phyloP scores from a whole-genome alignment of 202 grass and related monocot genomes.

The Zoysia matrella region DNA sequence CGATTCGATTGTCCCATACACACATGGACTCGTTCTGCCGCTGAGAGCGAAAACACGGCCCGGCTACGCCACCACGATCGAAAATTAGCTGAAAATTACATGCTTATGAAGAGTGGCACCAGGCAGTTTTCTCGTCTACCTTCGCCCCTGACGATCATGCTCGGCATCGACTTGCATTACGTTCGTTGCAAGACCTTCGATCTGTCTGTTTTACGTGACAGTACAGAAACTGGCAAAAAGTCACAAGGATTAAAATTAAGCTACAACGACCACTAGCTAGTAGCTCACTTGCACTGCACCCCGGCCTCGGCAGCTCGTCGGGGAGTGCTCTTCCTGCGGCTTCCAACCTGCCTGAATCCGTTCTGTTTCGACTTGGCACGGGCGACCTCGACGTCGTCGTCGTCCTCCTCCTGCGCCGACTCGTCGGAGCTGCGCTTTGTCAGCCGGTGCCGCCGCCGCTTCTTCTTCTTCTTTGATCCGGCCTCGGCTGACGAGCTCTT shows the following conservation, averaged over 20 bases:
- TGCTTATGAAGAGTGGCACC: too few species aligned
- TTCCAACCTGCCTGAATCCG: slow-evolving; percentile 74
- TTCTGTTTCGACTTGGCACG: slow-evolving; percentile 16
- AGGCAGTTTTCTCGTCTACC: too few species aligned
- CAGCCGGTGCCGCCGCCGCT: slow-evolving; percentile 31
- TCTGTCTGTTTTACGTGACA: neutral
- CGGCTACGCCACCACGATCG: too few species aligned
- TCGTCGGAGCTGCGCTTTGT: slow-evolving; percentile 33
- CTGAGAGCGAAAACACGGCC: too few species aligned
- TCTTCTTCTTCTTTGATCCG: slow-evolving; percentile 52
- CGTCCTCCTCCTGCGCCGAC: slow-evolving; percentile 14
- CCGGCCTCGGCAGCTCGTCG: slow-evolving; percentile 79
- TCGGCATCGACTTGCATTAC: neutral
- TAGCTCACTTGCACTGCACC: slow-evolving; percentile 49
- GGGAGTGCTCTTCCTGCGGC: slow-evolving; percentile 89
- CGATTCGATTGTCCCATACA: too few species aligned
- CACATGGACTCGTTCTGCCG: too few species aligned
- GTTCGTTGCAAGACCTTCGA: neutral
- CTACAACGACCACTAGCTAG: neutral
- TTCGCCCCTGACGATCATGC: too few species aligned
- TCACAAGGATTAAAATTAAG: neutral
- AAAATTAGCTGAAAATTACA: too few species aligned
- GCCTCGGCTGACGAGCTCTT: slow-evolving; percentile 11
- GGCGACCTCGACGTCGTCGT: neutral
- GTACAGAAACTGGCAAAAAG: neutral